Percentiles rank a stretch among this genome's conserved stretches.
Conservation (phyloP, 73 alveolate species). For the Durusdinium trenchii region DNA sequence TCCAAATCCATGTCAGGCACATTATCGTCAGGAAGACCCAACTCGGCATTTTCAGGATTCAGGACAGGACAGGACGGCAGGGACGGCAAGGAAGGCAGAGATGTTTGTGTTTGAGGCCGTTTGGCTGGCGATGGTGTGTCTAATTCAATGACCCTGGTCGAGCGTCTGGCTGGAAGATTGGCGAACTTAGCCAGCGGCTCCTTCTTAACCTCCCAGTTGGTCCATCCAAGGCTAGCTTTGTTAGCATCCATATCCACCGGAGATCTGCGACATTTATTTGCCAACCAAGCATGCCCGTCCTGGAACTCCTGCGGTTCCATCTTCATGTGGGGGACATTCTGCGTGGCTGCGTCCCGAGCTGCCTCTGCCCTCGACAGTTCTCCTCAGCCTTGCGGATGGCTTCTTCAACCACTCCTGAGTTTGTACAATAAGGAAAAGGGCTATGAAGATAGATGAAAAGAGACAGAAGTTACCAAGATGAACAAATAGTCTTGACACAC, state of each 20-base stretch:
- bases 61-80: background rate
- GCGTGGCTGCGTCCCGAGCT: too few relatives aligned
- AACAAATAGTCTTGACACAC: too few relatives aligned
- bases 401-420: too few relatives aligned
- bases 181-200: background rate
- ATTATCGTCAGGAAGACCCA: background rate
- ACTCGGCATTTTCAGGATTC: background rate
- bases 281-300: background rate
- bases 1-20: background rate
- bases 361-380: too few relatives aligned
- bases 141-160: background rate
- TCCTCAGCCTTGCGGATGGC: too few relatives aligned
- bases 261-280: background rate
- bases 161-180: too few relatives aligned
- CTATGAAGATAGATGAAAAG: too few relatives aligned
- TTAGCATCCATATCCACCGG: background rate
- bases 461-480: too few relatives aligned
- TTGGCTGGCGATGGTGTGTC: background rate
- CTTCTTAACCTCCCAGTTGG: background rate
- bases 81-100: slow-evolving; percentile 16
- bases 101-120: background rate
- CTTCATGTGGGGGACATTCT: too few relatives aligned
- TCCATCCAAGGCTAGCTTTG: background rate
- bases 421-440: too few relatives aligned
- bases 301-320: background rate